Evolutionary conservation across 2,329 filamentous ascomycete genomes (phyloP), one percentile per base, ranked within the genome.

Genomic region (Epichloe hybrida): DNA sequence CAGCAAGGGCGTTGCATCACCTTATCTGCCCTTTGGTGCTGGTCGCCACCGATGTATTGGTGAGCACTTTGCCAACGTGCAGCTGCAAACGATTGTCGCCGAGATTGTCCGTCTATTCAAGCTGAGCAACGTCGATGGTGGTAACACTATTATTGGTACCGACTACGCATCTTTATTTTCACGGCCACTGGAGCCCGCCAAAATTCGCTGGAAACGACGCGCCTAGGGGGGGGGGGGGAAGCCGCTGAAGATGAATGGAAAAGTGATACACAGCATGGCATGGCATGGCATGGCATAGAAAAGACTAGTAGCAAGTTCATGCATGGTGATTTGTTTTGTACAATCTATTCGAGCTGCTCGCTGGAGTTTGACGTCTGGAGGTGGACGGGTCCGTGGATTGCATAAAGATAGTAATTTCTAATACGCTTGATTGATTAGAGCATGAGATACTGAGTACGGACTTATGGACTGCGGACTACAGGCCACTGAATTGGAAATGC

Each of bases 41-140:
- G 91, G 91, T 41, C 77, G 91, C 58, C 91, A 97, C 70, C 78
- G 91, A 57, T 97, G 91, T 70, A 96, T 97, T 63, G 91, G 91
- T 57, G 91, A 97, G 75, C 88, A 95, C 63, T 97, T 96, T 66
- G 91, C 91, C 58, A 95, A 94, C 65, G 76, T 94, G 52, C 91
- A 97, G 71, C 74, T 97, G 55, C 84, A 90, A 64, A 89, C 88
- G 43, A 94, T 97, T 57, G 73, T 84, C 12, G 88, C 83, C 48
- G 82, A 81, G 52, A 71, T 90, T 57, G 85, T 95, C 40, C 78
- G 88, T 47, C 66, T 81, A 49, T 87, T 95, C 72, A 91, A 88
- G 72, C 80, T 95, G 65, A 75, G 76, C 62, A 94, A 88, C 59
- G 66, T 81, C 2, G 81, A 86, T 59, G 84, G 86, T n/a, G 79